Base-by-base conservation (phyloP, 2,329 filamentous ascomycete species). In the Colletotrichum horii region DNA sequence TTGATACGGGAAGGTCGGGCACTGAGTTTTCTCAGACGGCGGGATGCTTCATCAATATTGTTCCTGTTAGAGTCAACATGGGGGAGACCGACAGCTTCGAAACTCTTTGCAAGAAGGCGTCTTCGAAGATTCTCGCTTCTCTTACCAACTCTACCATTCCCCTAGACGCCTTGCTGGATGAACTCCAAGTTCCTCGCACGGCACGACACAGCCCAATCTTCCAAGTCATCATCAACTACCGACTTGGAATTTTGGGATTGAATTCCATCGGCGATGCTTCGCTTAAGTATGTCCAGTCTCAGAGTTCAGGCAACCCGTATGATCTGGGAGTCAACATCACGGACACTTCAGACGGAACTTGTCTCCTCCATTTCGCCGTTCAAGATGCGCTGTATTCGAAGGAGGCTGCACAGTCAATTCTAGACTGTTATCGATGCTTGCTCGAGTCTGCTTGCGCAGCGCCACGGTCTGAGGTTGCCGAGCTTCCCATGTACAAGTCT, bases 21-120 rank as follows among this genome's bases (percentile, higher is more conserved):
- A 72, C 70, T 14, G 75, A 82, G 2, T 70, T 83, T 3, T 72
- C 79, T 9, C 70, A 78, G 1, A 88, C 80, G 4, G 78, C 91
- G 2, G 90, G 90, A 3, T 79, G 85, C 56, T 87, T 87, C 55
- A 74, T 91, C 4, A 91, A 91, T 73, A 78, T 90, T 1, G 80
- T 91, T 1, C 84, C 89, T 3, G 62, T 91, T 1, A 81, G 83
- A 2, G 85, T 90, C 71, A 79, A 78, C 79, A 6, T 73, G 3
- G n/a, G 12, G 1, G 38, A 52, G 8, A 16, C 8, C 3, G 58
- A 65, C 2, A 64, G 15, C 38, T 70, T 70, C 4, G 30, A 55
- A 8, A 30, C 68, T 11, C 28, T 56, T 2, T 65, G 58, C 30
- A 55, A 26, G 22, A 55, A 36, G 16, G 16, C 24, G 2, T 71